These are phyloP conservation scores for Candida sojae DNA, from an alignment of 1,139 yeast genomes.

Conservation along the genomic window DNA sequence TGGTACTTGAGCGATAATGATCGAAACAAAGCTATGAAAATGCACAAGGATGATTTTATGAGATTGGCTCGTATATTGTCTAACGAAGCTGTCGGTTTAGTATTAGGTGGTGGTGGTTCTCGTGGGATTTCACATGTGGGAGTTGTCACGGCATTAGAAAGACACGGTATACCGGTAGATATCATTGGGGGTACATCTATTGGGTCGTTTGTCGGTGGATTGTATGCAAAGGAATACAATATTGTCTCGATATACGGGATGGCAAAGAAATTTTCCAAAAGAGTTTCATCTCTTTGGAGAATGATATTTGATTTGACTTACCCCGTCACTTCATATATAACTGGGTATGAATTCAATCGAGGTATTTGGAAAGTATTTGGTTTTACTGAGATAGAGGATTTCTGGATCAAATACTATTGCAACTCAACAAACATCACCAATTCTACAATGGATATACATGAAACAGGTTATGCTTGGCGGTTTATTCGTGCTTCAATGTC, in stretches of 20 bases:
- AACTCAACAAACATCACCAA: conserved; percentile 97
- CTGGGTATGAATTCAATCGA: conserved; percentile 95
- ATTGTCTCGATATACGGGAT: conserved; percentile 89
- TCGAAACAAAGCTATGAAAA: conserved; percentile 36
- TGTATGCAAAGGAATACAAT: conserved; percentile 91
- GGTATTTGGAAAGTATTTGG: conserved; percentile 97
- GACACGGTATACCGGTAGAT: conserved; percentile 90
- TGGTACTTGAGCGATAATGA: conserved; percentile 20
- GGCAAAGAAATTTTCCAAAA: conserved; percentile 80
- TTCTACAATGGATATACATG: conserved; percentile 92
- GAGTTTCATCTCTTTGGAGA: conserved; percentile 87
- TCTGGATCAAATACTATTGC: conserved; percentile 87
- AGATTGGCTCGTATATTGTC: conserved; percentile 86
- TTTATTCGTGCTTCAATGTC: conserved; percentile 97
- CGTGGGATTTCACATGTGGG: conserved; percentile 94
- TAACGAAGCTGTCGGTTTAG: conserved; percentile 92
- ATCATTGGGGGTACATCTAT: conserved; percentile 95
- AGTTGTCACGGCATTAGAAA: conserved; percentile 89
- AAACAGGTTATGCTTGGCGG: conserved; percentile 93
- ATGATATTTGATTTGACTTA: conserved; percentile 81
- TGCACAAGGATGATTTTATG: conserved; percentile 84
- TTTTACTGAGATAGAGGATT: conserved; percentile 88
- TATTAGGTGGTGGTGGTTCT: conserved; percentile 97
- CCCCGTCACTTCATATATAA: conserved; percentile 91
- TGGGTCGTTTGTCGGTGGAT: conserved; percentile 93